phyloP scores from a whole-genome alignment of 2,329 filamentous ascomycete species.

The Aspergillus bombycis region DNA sequence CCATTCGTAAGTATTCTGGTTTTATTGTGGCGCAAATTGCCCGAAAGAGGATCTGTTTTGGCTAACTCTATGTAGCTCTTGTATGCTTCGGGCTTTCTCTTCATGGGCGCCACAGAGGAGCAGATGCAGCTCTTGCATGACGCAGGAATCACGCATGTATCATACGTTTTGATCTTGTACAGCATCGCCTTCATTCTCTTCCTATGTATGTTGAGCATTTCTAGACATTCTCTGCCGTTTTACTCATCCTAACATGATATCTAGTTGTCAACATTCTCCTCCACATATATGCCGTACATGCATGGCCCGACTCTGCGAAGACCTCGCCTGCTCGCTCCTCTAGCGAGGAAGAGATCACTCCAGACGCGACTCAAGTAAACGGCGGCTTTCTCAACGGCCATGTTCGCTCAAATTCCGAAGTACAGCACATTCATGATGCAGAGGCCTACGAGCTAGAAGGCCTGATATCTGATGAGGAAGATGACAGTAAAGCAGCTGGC shows the following conservation, averaged over 20 bases:
- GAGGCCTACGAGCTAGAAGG: slow-evolving; percentile 94
- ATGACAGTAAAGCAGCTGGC: slow-evolving; percentile 45
- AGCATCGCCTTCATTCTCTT: slow-evolving; percentile 89
- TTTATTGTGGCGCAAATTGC: not conserved
- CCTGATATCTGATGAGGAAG: slow-evolving; percentile 85
- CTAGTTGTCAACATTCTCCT: slow-evolving; percentile 80
- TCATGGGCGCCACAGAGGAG: slow-evolving; percentile 97
- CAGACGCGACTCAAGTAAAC: slow-evolving; percentile 21
- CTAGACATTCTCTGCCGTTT: not conserved
- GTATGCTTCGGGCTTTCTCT: slow-evolving; percentile 90
- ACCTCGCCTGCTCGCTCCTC: slow-evolving; percentile 13
- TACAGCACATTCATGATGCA: slow-evolving; percentile 69
- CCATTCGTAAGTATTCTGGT: slow-evolving; percentile 64
- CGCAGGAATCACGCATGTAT: slow-evolving; percentile 81
- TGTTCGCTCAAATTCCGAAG: slow-evolving; percentile 40
- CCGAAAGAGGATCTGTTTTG: slow-evolving; percentile 9
- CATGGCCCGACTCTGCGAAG: slow-evolving; percentile 47
- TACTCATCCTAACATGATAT: slow-evolving; percentile 16
- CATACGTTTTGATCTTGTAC: slow-evolving; percentile 89
- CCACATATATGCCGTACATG: slow-evolving; percentile 74
- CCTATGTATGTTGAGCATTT: slow-evolving; percentile 62
- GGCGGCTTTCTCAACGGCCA: slow-evolving; percentile 46
- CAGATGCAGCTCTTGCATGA: slow-evolving; percentile 80
- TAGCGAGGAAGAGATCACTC: slow-evolving; percentile 19
- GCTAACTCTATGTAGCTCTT: slow-evolving; percentile 65